A percentile compares a stretch with the other conserved stretches of the same genome.
phyloP scores from a whole-genome alignment of 805 yeast genomes.

The Cyberlindnera misumaiensis region DNA sequence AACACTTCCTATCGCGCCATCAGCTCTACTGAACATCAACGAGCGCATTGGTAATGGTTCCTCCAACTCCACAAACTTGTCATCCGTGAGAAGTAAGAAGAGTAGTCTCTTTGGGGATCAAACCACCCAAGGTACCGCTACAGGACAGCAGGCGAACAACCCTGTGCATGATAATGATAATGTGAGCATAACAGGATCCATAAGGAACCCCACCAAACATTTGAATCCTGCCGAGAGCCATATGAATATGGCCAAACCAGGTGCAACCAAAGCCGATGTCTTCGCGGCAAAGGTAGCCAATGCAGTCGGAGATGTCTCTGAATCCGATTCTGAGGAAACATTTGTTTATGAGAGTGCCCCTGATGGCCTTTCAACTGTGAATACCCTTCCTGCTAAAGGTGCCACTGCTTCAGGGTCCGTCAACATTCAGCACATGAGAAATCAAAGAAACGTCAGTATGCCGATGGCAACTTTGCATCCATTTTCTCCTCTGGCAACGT shows the following conservation, averaged over 20 bases:
- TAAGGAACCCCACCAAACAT: constrained; percentile 16
- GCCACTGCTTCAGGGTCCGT: constrained; percentile 5
- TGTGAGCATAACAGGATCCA: constrained; percentile 20
- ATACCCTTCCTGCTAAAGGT: constrained; percentile 14
- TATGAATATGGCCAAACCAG: constrained; percentile 18
- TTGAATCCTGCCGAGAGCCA: constrained; percentile 15
- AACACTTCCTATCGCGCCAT: constrained; percentile 21
- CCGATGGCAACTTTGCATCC: constrained; percentile 14
- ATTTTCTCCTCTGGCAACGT: constrained; percentile 2
- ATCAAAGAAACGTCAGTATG: constrained; percentile 22
- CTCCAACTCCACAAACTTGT: constrained; percentile 18
- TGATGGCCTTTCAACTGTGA: constrained; percentile 18
- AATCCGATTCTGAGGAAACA: constrained; percentile 88
- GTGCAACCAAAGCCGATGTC: constrained; percentile 75
- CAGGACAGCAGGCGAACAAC: constrained; percentile 7
- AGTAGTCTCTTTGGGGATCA: constrained; percentile 24
- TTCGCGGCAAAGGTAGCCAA: constrained; percentile 93
- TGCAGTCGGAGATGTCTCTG: constrained; percentile 85
- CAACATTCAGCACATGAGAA: constrained; percentile 15
- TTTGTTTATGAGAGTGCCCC: constrained; percentile 74
- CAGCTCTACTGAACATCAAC: constrained; percentile 7
- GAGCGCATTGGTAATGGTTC: constrained; percentile 18
- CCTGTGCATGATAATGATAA: constrained; percentile 14
- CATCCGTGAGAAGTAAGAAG: constrained; percentile 29
- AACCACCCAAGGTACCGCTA: constrained; percentile 4